A percentile compares a stretch with the other conserved stretches of the same genome.
Evolutionary conservation across 192 early-diverging fungal genomes (phyloP).

Genomic region (Thoreauomyces humboldtii): DNA sequence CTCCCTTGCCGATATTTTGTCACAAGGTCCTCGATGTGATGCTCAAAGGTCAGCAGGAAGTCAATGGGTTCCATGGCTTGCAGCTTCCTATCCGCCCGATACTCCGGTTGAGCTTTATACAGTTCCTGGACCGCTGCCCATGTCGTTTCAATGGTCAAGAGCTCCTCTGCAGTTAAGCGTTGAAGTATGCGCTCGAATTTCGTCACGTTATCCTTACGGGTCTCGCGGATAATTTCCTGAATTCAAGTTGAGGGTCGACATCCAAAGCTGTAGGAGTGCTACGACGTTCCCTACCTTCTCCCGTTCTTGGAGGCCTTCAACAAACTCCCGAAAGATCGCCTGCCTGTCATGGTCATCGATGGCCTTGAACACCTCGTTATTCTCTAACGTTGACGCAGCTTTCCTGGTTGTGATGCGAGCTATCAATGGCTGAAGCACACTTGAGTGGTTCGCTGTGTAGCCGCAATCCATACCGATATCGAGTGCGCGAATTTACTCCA

Average conservation of each 20-base stretch:
- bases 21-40: constrained; percentile 69
- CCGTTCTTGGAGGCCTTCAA: constrained; percentile 59
- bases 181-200: constrained; percentile 56
- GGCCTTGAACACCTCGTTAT: constrained; percentile 60
- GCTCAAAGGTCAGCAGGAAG: constrained; percentile 78
- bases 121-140: constrained; percentile 58
- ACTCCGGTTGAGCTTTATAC: constrained; percentile 53
- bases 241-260: too few species aligned
- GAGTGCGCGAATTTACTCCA: constrained; percentile 53
- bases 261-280: too few species aligned
- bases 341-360: constrained; percentile 63
- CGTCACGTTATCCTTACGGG: constrained; percentile 61
- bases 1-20: constrained; percentile 49
- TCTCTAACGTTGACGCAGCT: constrained; percentile 55
- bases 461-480: constrained; percentile 31
- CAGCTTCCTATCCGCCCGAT: constrained; percentile 43
- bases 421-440: too few species aligned
- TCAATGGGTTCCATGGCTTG: constrained; percentile 78
- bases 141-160: constrained; percentile 56
- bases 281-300: too few species aligned
- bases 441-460: too few species aligned
- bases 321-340: constrained; percentile 69
- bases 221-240: constrained; percentile 55
- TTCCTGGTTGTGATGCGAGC: constrained; percentile 13
- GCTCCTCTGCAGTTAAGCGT: constrained; percentile 36